These are phyloP conservation scores for Penicillium sp. DNA, from an alignment of 2,329 filamentous ascomycete genomes.

Conservation along the genomic window DNA sequence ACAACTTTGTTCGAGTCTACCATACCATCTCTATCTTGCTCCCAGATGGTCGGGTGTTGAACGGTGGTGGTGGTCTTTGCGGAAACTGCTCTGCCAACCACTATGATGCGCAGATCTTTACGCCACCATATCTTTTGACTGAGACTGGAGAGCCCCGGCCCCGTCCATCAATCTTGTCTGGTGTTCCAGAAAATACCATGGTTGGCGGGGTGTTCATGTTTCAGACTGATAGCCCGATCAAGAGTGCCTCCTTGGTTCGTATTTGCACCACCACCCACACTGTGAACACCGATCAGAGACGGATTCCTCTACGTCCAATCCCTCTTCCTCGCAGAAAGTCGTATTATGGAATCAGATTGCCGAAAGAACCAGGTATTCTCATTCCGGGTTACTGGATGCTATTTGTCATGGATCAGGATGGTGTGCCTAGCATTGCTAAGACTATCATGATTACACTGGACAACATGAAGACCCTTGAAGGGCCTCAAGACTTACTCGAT, in stretches of 20 bases:
- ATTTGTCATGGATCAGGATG: constrained; percentile 46
- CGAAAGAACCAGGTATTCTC: constrained; percentile 49
- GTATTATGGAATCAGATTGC: constrained; percentile 28
- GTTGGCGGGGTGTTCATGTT: constrained; percentile 12
- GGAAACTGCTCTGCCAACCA: constrained; percentile 50
- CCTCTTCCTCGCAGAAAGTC: too few species aligned
- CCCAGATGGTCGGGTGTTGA: constrained; percentile 51
- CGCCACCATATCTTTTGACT: constrained; percentile 56
- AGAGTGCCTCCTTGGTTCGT: constrained; percentile 46
- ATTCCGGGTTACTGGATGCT: constrained; percentile 57
- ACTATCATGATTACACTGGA: neutral
- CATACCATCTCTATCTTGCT: constrained; percentile 52
- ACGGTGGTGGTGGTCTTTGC: constrained; percentile 56
- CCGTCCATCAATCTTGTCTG: constrained; percentile 44
- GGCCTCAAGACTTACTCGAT: neutral
- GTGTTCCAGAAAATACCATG: constrained; percentile 8
- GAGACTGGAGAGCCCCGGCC: constrained; percentile 39
- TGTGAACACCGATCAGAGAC: constrained; percentile 58
- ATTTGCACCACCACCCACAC: constrained; percentile 53
- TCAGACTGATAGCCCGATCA: constrained; percentile 26
- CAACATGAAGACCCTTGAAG: neutral
- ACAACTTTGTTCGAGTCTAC: constrained; percentile 37
- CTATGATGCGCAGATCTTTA: constrained; percentile 55
- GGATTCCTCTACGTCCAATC: constrained; percentile 43
- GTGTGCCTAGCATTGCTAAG: constrained; percentile 2